Evolutionary conservation across 164 flowering plant genomes (phyloP).

Genomic region (Vitis rotundifolia): DNA sequence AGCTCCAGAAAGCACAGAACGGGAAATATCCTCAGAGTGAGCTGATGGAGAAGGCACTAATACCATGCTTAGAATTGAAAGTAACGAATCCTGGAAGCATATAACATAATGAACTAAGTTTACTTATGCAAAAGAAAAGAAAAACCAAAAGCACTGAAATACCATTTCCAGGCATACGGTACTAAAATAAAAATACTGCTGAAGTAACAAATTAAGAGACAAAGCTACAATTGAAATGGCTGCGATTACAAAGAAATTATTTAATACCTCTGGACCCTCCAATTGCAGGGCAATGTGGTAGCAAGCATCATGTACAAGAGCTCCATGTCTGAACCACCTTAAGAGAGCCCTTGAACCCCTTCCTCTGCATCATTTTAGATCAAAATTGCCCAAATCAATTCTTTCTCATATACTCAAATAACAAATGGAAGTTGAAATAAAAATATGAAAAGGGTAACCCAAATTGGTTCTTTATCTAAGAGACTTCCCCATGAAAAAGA

Average conservation of each 20-base stretch:
- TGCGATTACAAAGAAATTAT: constrained; percentile 17
- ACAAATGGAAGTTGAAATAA: not conserved
- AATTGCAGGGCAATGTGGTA: constrained; percentile 66
- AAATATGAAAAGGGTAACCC: no score
- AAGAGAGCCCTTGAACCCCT: constrained; percentile 83
- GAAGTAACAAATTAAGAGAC: no score
- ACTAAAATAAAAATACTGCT: no score
- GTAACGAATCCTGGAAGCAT: constrained; percentile 55
- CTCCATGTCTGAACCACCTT: constrained; percentile 60
- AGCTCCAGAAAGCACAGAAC: constrained; percentile 47
- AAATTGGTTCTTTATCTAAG: no score
- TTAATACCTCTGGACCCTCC: constrained; percentile 84
- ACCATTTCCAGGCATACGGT: no score
- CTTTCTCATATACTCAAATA: not conserved
- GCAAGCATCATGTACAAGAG: constrained; percentile 85
- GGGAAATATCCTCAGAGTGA: constrained; percentile 26
- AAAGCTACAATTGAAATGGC: no score
- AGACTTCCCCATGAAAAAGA: no score
- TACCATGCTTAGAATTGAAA: constrained; percentile 56
- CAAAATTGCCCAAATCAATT: no score
- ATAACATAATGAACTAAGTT: not conserved
- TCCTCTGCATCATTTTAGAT: constrained; percentile 49
- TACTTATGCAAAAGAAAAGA: not conserved
- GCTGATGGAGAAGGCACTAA: constrained; percentile 50
- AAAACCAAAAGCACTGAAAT: no score